A percentile compares a stretch with the other conserved stretches of the same genome.
These are phyloP conservation scores for Clarireedia paspali DNA, from an alignment of 2,329 filamentous ascomycete genomes.

Conservation along the genomic window DNA sequence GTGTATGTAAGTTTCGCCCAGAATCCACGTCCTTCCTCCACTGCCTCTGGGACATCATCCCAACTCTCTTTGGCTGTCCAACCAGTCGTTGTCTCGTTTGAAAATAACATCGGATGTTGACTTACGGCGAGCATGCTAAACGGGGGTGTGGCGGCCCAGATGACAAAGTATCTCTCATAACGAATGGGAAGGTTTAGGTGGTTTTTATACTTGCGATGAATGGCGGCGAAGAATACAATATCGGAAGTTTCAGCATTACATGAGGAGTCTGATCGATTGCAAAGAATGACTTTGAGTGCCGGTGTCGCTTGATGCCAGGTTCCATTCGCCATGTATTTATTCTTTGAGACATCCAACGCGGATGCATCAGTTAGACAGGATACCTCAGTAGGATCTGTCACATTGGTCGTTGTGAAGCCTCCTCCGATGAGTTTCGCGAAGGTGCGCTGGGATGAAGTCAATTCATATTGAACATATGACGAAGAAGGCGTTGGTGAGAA, in stretches of 20 bases:
- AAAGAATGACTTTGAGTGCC: constrained; percentile 31
- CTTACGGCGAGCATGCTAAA: constrained; percentile 32
- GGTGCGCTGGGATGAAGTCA: constrained; percentile 24
- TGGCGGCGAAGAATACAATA: constrained; percentile 30
- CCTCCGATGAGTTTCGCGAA: constrained; percentile 20
- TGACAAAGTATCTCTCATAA: constrained; percentile 33
- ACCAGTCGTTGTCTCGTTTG: constrained; percentile 31
- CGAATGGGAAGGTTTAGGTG: constrained; percentile 29
- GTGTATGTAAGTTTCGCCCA: constrained; percentile 34
- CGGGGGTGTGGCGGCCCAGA: constrained; percentile 31
- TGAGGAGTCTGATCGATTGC: constrained; percentile 23
- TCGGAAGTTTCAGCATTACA: constrained; percentile 21
- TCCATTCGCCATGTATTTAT: constrained; percentile 13
- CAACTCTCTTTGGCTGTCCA: constrained; percentile 31
- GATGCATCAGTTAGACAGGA: constrained; percentile 17
- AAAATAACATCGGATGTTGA: constrained; percentile 29
- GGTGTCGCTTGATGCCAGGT: constrained; percentile 35
- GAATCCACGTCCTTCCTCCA: constrained; percentile 12
- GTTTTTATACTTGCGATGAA: constrained; percentile 33
- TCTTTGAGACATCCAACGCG: constrained; percentile 5
- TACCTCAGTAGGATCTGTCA: constrained; percentile 16
- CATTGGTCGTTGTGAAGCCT: constrained; percentile 20
- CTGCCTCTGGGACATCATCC: constrained; percentile 24
- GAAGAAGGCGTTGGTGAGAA: constrained; percentile 30
- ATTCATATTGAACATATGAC: constrained; percentile 33